These are phyloP conservation scores for Jamesozyma spencerorum DNA, from an alignment of 805 yeast genomes.

Conservation along the genomic window DNA sequence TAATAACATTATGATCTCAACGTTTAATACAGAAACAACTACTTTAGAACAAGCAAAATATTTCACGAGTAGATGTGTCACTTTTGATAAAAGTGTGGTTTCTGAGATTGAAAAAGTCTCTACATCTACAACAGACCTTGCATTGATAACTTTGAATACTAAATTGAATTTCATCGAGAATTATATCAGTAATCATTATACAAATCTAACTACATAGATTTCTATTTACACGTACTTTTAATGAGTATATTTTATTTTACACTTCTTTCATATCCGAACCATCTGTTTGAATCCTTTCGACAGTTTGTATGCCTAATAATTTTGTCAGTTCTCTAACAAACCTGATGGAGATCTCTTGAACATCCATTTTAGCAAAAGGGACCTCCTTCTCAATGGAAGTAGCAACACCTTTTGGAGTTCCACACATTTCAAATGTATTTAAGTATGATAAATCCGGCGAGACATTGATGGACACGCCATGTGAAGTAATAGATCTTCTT, in stretches of 20 bases:
- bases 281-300: constrained; percentile 33
- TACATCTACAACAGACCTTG: constrained; percentile 60
- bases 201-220: constrained; percentile 5
- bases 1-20: constrained; percentile 29
- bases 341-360: constrained; percentile 34
- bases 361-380: constrained; percentile 16
- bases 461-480: constrained; percentile 81
- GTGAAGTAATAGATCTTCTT: constrained; percentile 74
- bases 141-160: constrained; percentile 49
- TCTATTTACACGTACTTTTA: neutral
- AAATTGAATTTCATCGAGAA: constrained; percentile 53
- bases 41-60: constrained; percentile 36
- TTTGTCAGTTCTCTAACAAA: constrained; percentile 40
- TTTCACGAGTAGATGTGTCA: constrained; percentile 53
- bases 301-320: constrained; percentile 30
- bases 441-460: constrained; percentile 62
- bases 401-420: constrained; percentile 55
- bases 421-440: constrained; percentile 75
- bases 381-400: constrained; percentile 38
- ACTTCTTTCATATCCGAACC: constrained; percentile 15
- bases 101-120: constrained; percentile 50
- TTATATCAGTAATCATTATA: constrained; percentile 9
- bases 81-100: constrained; percentile 51
- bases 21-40: constrained; percentile 28
- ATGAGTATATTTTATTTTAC: neutral